Evolutionary conservation across 495 filamentous ascomycete genomes (phyloP), one percentile per base, ranked within the genome.

Genomic region (Melanomma pulvis-pyrius): DNA sequence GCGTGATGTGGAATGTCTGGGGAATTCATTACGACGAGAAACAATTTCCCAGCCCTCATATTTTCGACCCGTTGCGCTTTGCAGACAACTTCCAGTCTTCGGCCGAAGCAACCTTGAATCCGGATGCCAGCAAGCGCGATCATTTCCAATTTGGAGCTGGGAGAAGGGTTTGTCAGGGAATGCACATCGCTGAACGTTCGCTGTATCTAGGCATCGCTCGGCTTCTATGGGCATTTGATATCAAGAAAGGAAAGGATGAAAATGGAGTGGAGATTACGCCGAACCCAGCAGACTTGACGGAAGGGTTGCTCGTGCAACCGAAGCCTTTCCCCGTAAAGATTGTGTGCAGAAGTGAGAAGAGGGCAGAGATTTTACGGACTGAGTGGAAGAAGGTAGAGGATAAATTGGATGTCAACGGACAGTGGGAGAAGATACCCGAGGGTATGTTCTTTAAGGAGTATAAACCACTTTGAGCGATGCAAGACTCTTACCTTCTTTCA

Each of bases 321-420:
- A 26, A 29, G 24, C 1, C 11, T 1, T 61, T 49, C 39, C 21
- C 12, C 3, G 39, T 22, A 3, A 26, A 61, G 22, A 61, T 61
- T 39, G 50, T 2, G 26, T 41, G 39, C n/a, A 61, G 58, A 26
- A 61, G 58, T 34, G 58, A 61, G 77, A 80, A n/a, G 84, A 84
- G 39, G 59, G 68, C 29, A 6, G 53, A 55, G 12, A 41, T 61
- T 75, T 78, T 24, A 82, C 82, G 1, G 82, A 21, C 29, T 17
- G 41, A 61, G 28, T 50, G 58, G 58, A 41, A 61, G 28, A 83
- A 84, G 24, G 80, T 79, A 1, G 82, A 84, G 49, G 83, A 82
- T 21, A 74, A 73, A 8, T 24, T 41, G 15, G 60, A 71, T 25
- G 61, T 63, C 2, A 60, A 63, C 6, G 63, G 70, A 15, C 47